Evolutionary conservation across 768 basidiomycete genomes (phyloP), one percentile per base, ranked within the genome.

Genomic region (Phaeotremella fagi): DNA sequence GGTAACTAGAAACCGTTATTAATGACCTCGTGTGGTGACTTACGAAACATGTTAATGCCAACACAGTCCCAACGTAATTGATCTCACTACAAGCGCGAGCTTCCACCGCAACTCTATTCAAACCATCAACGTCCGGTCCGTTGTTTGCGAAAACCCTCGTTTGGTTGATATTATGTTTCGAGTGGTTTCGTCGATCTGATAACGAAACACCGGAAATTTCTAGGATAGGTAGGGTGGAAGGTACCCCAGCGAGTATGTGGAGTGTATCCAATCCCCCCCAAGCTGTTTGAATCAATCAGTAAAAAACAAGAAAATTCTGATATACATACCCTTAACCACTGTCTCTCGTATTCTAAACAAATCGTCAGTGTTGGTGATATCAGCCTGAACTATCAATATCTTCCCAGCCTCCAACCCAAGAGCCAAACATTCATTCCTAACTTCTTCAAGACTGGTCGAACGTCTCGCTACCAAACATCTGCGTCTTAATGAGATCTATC

Each of bases 211-310:
- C 85, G 15, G 87, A 85, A 9, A 88, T 74, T 2, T 82, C 80
- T 71, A 91, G 78, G 23, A 94, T 76, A 0, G 90, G 86, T 48
- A 81, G 82, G 2, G 90, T 77, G 11, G 89, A 84, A 0, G 88
- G 88, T 0, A 91, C 86, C 3, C 91, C 91, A 2, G 90, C 89
- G 27, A 82, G 80, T 29, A 94, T 81, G 26, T 90, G 76, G 4
- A 94, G 68, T 0, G 90, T 94, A 71, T 94, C 90, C 1, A 92
- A 60, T 15, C 89, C 87, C 1, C 75, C 77, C 88, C 89, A 91
- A 59, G 78, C 90, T 92, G 56, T 1, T 52, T 37, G 15, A 9
- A 38, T 22, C 18, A 15, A 36, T 31, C 15, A 1, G 25, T 20
- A 33, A 28, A 15, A 12, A 15, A 18, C 15, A 20, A 18, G 26